phyloP scores from a whole-genome alignment of 2,329 filamentous ascomycete genomes.

The Claviceps africana region DNA sequence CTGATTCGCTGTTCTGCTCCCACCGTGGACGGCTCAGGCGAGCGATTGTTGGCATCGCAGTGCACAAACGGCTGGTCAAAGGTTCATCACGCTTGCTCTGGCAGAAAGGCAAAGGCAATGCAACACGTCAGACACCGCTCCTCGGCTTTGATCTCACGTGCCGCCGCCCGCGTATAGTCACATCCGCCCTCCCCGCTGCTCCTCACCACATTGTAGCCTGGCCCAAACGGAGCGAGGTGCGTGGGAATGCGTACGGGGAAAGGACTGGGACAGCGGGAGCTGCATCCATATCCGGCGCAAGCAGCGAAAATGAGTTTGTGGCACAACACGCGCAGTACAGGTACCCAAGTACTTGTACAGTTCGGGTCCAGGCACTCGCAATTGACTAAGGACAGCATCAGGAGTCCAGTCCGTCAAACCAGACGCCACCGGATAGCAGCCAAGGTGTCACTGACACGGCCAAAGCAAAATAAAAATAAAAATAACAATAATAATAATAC shows the following conservation, averaged over 20 bases:
- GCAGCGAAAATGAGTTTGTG: neutral
- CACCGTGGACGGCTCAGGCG: neutral
- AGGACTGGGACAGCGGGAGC: neutral
- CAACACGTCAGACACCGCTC: slow-evolving; percentile 1
- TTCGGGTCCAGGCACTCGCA: neutral
- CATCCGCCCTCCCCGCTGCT: neutral
- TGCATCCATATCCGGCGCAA: neutral
- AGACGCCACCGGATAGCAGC: neutral
- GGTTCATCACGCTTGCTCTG: neutral
- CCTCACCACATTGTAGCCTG: neutral
- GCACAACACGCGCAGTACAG: neutral
- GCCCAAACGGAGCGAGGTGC: slow-evolving; percentile 1
- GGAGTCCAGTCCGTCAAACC: neutral
- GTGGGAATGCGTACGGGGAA: neutral
- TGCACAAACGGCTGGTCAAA: neutral
- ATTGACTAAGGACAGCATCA: neutral
- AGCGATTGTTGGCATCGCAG: neutral
- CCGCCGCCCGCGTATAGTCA: slow-evolving; percentile 1
- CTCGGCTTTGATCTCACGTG: slow-evolving; percentile 5
- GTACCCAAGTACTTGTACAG: neutral
- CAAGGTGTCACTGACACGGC: neutral
- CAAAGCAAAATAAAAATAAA: neutral
- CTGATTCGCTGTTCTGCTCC: neutral
- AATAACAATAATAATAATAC: too few species aligned
- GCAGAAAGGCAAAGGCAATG: neutral